Evolutionary conservation across 805 yeast species (phyloP), one percentile per base, ranked within the genome.

Genomic region (Saturnispora besseyi): DNA sequence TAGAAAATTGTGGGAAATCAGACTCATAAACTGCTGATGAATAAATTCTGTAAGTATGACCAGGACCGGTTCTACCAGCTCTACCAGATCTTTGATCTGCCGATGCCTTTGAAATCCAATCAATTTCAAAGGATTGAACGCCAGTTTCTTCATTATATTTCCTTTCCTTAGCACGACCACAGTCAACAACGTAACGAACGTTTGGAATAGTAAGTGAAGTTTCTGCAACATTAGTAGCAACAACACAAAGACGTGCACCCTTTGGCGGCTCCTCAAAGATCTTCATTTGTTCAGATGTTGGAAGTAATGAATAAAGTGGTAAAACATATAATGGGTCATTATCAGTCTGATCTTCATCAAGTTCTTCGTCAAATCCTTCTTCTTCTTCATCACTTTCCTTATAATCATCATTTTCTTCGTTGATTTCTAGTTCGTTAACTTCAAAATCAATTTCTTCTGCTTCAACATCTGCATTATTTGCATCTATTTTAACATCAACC

Each of bases 221-320:
- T 65, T 93, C 99, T 0, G 99, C 99, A 51, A 93, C 95, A 62
- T 93, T 93, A 1, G 99, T 93, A 5, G 99, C 96, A 31, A 93
- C 87, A 37, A 93, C 84, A 71, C 97, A 89, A 9, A 93, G 65
- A 59, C 99, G 75, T 38, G 89, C 76, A 4, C 95, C 96, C 26
- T 71, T 68, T 3, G 99, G 99, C 2, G 96, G 95, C 0, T 73
- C 71, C 50, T 86, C 78, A 62, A 93, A 93, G 2, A 93, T 95
- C 62, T 82, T 86, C 89, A 93, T 82, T 68, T 93, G 99, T 60
- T 93, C 96, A 44, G 78, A 79, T 0, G 98, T 89, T n/a, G 99
- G 96, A 36, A 93, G 71, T 43, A 93, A 70, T 6, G 99, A 91
- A 65, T 93, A 93, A 30, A 93, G 73, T 0, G 99, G 99, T 26